Evolutionary conservation across 768 basidiomycete species (phyloP).

Genomic region (Postia placenta): DNA sequence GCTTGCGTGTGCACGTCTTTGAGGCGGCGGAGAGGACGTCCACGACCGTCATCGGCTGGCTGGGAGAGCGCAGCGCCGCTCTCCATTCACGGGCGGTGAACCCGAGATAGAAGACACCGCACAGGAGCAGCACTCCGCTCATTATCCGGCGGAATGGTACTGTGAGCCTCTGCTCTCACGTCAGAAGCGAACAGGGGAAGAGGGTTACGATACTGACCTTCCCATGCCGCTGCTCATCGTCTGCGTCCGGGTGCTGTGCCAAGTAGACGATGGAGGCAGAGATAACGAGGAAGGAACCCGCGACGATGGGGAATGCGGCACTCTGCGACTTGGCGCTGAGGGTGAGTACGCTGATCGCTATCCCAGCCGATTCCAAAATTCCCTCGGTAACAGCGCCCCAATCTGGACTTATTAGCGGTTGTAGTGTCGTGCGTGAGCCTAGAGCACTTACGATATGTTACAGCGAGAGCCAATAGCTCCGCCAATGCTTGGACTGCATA

Average conservation of each 20-base stretch:
- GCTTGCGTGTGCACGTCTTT: conserved; percentile 19
- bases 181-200: neutral
- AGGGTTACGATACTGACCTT: conserved; percentile 1
- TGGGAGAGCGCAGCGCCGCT: neutral
- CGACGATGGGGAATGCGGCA: conserved; percentile 10
- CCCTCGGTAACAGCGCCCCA: conserved; percentile 24
- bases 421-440: neutral
- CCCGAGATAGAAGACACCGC: conserved; percentile 2
- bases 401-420: conserved; percentile 17
- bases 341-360: conserved; percentile 17
- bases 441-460: neutral
- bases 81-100: conserved; percentile 1
- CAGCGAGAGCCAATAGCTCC: neutral
- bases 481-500: neutral
- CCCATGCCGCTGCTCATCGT: neutral
- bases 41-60: neutral
- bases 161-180: neutral
- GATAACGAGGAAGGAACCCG: conserved; percentile 19
- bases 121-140: neutral
- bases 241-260: conserved; percentile 5
- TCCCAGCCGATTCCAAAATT: conserved; percentile 17
- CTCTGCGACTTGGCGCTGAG: conserved; percentile 6
- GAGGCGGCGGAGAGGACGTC: conserved; percentile 3
- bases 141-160: neutral
- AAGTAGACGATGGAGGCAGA: conserved; percentile 12